A percentile compares a stretch with the other conserved stretches of the same genome.
Evolutionary conservation across 208 protist genomes (phyloP).

Genomic region (Trypanosoma caninum): DNA sequence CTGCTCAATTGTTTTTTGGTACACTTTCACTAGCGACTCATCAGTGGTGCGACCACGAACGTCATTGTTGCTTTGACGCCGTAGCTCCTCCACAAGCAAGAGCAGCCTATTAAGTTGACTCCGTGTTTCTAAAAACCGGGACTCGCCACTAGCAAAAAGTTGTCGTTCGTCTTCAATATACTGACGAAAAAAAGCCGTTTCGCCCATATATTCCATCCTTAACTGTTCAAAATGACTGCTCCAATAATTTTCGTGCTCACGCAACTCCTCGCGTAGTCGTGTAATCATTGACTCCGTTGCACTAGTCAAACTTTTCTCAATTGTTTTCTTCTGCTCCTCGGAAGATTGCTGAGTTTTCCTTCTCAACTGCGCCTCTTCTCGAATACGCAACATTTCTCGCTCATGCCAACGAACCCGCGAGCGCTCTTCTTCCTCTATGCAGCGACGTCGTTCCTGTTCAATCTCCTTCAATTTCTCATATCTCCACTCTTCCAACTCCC

Average conservation of each 20-base stretch:
- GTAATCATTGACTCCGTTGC: conserved; percentile 35
- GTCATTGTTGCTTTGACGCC: conserved; percentile 23
- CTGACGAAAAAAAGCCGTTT: conserved; percentile 47
- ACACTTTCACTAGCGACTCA: conserved; percentile 40
- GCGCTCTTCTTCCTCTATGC: conserved; percentile 66
- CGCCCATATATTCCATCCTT: conserved; percentile 41
- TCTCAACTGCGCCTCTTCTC: conserved; percentile 49
- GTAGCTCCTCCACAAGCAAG: conserved; percentile 50
- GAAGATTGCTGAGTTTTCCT: conserved; percentile 23
- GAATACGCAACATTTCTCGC: conserved; percentile 62
- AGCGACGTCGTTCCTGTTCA: conserved; percentile 40
- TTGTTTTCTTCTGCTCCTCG: conserved; percentile 31
- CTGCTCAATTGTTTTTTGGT: conserved; percentile 44
- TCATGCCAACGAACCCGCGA: conserved; percentile 63
- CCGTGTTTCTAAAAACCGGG: conserved; percentile 62
- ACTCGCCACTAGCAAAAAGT: conserved; percentile 37
- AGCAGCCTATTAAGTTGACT: conserved; percentile 43
- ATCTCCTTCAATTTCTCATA: conserved; percentile 48
- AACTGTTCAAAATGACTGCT: conserved; percentile 28
- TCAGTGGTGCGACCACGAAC: conserved; percentile 27
- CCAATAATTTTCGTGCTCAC: conserved; percentile 45
- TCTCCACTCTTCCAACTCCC: conserved; percentile 86
- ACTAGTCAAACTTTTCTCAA: conserved; percentile 36
- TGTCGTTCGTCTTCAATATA: conserved; percentile 56
- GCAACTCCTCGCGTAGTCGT: conserved; percentile 36